Conservation (phyloP, 306 rosid species). For the Vigna reflexopilosa region DNA sequence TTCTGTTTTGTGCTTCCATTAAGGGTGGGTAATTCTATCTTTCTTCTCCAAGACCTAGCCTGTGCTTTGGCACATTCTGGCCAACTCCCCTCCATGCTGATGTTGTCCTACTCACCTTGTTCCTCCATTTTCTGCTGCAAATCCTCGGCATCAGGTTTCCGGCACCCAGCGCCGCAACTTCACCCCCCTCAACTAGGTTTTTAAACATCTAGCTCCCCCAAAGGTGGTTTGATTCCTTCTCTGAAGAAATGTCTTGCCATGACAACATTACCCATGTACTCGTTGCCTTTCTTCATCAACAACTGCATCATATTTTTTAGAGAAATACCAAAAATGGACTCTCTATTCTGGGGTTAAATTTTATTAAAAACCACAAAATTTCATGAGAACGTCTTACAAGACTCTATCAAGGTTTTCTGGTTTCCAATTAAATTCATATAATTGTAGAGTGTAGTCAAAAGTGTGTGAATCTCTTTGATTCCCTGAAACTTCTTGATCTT, state of each 20-base stretch:
- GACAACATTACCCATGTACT: background rate
- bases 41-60: background rate
- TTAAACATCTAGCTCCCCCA: background rate
- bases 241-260: background rate
- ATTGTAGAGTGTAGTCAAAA: too few species aligned
- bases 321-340: background rate
- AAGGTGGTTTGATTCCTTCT: background rate
- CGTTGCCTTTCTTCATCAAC: background rate
- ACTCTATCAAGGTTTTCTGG: background rate
- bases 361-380: background rate
- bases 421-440: too few species aligned
- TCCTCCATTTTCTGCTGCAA: background rate
- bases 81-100: background rate
- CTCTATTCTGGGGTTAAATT: background rate
- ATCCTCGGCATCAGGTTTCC: background rate
- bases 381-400: background rate
- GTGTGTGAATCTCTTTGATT: background rate
- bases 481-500: background rate
- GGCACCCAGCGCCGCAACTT: background rate
- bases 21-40: background rate
- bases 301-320: background rate
- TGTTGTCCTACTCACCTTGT: background rate
- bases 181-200: background rate
- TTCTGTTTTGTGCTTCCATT: background rate
- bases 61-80: background rate